A percentile compares a stretch with the other conserved stretches of the same genome.
Evolutionary conservation across 2,329 filamentous ascomycete species (phyloP).

Genomic region (Colletotrichum trifolii): DNA sequence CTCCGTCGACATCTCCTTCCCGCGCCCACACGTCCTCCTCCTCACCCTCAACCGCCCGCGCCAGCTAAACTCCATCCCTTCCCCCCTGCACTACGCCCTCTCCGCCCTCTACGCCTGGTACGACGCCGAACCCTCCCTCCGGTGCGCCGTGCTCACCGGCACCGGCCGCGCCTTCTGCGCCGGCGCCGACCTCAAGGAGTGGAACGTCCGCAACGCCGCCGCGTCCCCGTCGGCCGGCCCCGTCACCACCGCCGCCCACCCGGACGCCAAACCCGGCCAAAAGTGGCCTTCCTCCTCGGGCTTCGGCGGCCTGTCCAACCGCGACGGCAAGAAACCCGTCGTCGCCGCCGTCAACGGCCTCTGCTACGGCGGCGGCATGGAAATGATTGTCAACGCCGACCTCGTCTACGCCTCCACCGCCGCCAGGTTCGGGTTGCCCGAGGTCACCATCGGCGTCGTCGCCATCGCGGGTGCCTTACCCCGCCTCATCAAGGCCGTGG

Average conservation of each 20-base stretch:
- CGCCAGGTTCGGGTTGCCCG: conserved; percentile 76
- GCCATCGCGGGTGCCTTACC: conserved; percentile 78
- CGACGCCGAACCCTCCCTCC: conserved; percentile 69
- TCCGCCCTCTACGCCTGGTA: conserved; percentile 63
- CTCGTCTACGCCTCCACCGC: conserved; percentile 70
- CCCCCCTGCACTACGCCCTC: conserved; percentile 60
- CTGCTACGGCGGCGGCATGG: conserved; percentile 80
- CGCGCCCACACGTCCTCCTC: conserved; percentile 64
- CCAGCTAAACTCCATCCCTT: conserved; percentile 68
- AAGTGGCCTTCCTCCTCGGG: conserved; percentile 30
- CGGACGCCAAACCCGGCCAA: conserved; percentile 24
- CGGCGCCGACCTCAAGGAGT: conserved; percentile 76
- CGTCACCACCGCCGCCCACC: conserved; percentile 2
- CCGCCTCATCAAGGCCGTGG: conserved; percentile 72
- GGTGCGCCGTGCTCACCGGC: conserved; percentile 73
- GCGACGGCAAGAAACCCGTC: conserved; percentile 78
- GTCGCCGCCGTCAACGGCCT: conserved; percentile 82
- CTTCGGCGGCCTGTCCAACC: conserved; percentile 62
- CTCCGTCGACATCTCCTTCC: conserved; percentile 55
- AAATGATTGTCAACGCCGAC: conserved; percentile 81
- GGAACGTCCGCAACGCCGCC: conserved; percentile 57
- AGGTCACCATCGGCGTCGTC: conserved; percentile 77
- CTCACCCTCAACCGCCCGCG: conserved; percentile 69
- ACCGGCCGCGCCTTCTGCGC: conserved; percentile 74
- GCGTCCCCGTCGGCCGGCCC: conserved; percentile 9